These are phyloP conservation scores for Inonotus obliquus DNA, from an alignment of 1,284 basidiomycete species.

Conservation along the genomic window DNA sequence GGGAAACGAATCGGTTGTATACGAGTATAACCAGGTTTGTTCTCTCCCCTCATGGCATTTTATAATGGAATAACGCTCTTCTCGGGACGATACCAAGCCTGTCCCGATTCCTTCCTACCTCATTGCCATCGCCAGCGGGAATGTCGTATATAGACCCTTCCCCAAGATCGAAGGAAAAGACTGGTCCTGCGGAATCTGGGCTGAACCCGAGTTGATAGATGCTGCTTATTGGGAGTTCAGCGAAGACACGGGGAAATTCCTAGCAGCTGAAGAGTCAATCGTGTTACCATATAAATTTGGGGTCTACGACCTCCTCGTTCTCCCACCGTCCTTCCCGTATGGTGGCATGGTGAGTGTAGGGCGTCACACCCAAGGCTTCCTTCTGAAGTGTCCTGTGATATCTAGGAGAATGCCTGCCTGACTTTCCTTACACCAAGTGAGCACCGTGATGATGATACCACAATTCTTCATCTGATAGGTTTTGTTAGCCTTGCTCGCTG, in stretches of 20 bases:
- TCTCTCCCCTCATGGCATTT: background rate
- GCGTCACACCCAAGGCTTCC: background rate
- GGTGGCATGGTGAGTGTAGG: slow-evolving; percentile 68
- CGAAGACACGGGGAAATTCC: slow-evolving; percentile 77
- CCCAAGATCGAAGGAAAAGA: slow-evolving; percentile 51
- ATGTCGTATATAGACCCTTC: slow-evolving; percentile 74
- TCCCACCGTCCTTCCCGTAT: slow-evolving; percentile 92
- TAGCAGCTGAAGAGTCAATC: slow-evolving; percentile 71
- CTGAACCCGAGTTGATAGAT: slow-evolving; percentile 81
- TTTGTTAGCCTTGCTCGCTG: slow-evolving; percentile 63
- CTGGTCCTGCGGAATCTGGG: slow-evolving; percentile 86
- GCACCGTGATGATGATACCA: slow-evolving; percentile 21
- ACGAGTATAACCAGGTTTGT: slow-evolving; percentile 61
- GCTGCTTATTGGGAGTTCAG: slow-evolving; percentile 85
- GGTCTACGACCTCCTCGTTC: slow-evolving; percentile 88
- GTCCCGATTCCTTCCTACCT: slow-evolving; percentile 84
- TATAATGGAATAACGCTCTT: background rate
- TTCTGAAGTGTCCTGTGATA: background rate
- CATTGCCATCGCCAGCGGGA: slow-evolving; percentile 82
- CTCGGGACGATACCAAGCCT: slow-evolving; percentile 42
- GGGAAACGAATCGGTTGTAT: slow-evolving; percentile 65
- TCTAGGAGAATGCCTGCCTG: slow-evolving; percentile 75
- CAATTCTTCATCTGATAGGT: background rate
- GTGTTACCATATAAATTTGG: slow-evolving; percentile 81
- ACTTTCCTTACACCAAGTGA: slow-evolving; percentile 85